Conservation (phyloP, 192 early-diverging fungal genomes). For the Entophlyctis luteolus region DNA sequence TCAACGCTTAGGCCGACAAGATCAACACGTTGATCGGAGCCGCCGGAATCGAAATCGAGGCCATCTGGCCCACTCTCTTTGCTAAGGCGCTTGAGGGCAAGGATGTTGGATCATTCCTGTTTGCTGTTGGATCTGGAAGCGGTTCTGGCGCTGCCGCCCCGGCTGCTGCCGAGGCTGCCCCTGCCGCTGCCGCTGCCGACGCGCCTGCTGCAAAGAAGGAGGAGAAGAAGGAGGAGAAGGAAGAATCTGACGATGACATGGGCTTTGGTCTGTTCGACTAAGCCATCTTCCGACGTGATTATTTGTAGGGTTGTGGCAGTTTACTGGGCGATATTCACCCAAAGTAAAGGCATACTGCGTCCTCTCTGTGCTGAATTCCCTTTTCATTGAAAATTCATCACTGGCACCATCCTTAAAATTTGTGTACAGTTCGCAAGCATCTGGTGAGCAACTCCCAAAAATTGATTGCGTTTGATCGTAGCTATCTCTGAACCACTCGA, state of each 20-base stretch:
- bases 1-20: constrained; percentile 89
- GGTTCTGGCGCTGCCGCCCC: constrained; percentile 54
- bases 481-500: too few species aligned
- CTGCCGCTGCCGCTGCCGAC: constrained; percentile 46
- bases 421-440: too few species aligned
- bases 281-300: not conserved
- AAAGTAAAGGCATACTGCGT: too few species aligned
- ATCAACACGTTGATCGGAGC: constrained; percentile 85
- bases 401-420: too few species aligned
- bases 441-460: too few species aligned
- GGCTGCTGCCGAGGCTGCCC: constrained; percentile 49
- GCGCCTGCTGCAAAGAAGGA: constrained; percentile 42
- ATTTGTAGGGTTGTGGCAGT: too few species aligned
- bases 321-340: too few species aligned
- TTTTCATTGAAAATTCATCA: too few species aligned
- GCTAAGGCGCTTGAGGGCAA: constrained; percentile 96
- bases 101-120: constrained; percentile 82
- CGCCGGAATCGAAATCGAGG: constrained; percentile 85
- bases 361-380: too few species aligned
- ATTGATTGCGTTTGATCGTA: too few species aligned
- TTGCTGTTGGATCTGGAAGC: constrained; percentile 72
- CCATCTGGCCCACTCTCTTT: constrained; percentile 93
- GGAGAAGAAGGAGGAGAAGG: constrained; percentile 54
- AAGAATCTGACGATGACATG: constrained; percentile 55
- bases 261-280: constrained; percentile 42